A percentile compares a stretch with the other conserved stretches of the same genome.
These are phyloP conservation scores for Brettanomyces naardenensis DNA, from an alignment of 805 yeast species.

Conservation along the genomic window DNA sequence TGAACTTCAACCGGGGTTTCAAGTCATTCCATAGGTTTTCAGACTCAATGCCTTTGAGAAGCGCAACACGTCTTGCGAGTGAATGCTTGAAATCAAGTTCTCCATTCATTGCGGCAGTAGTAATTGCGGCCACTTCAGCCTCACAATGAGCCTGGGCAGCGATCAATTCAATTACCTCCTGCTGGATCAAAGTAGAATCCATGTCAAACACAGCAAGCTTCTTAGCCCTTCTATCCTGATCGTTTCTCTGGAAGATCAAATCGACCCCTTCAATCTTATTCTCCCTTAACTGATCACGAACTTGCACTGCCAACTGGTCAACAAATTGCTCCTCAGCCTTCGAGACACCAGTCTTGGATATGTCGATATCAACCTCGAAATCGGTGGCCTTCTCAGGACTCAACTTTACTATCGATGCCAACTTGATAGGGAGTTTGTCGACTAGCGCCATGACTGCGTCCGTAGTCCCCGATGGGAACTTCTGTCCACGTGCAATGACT, in stretches of 20 bases:
- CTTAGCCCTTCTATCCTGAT: constrained; percentile 27
- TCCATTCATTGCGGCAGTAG: constrained; percentile 95
- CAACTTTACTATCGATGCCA: constrained; percentile 21
- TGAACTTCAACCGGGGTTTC: constrained; percentile 58
- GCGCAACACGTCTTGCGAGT: constrained; percentile 59
- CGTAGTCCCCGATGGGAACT: constrained; percentile 16
- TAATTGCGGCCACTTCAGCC: constrained; percentile 76
- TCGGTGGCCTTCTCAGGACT: constrained; percentile 33
- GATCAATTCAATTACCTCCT: constrained; percentile 93
- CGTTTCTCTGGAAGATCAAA: constrained; percentile 33
- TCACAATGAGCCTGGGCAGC: constrained; percentile 94
- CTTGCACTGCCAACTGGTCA: constrained; percentile 10
- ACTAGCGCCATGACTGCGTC: constrained; percentile 20
- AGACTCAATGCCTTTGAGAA: constrained; percentile 78
- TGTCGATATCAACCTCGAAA: constrained; percentile 20
- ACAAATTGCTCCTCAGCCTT: constrained; percentile 9
- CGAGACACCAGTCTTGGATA: constrained; percentile 7
- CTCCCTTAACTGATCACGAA: constrained; percentile 15
- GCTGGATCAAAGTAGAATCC: constrained; percentile 95
- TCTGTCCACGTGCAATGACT: constrained; percentile 20
- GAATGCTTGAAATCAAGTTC: constrained; percentile 88
- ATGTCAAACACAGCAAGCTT: constrained; percentile 85
- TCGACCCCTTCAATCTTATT: constrained; percentile 26
- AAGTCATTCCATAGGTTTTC: constrained; percentile 70
- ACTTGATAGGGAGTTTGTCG: constrained; percentile 22